These are phyloP conservation scores for Penstemon newberryi DNA, from an alignment of 257 asterid species.

Conservation along the genomic window DNA sequence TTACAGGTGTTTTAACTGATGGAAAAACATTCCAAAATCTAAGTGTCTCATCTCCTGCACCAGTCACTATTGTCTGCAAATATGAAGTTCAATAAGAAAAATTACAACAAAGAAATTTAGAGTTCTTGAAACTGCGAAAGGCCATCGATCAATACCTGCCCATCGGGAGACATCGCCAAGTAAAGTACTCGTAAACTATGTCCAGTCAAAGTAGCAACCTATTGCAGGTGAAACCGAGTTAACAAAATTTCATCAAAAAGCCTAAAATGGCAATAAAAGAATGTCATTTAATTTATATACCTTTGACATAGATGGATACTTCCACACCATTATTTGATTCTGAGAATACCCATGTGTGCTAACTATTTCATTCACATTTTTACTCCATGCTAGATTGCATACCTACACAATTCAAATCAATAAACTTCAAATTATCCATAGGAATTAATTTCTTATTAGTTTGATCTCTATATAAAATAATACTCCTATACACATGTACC, in stretches of 20 bases:
- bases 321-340: conserved; percentile 98
- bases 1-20: conserved; percentile 74
- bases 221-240: neutral
- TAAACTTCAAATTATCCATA: neutral
- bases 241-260: neutral
- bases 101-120: neutral
- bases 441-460: neutral
- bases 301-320: conserved; percentile 92
- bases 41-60: conserved; percentile 97
- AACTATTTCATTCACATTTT: conserved; percentile 88
- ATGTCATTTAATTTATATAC: conserved; percentile 29
- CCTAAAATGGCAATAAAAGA: neutral
- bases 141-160: conserved; percentile 59
- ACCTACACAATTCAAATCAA: conserved; percentile 43
- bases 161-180: conserved; percentile 96
- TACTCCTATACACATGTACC: conserved; percentile 36
- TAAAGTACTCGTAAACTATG: conserved; percentile 86
- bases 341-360: conserved; percentile 99
- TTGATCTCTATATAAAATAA: neutral
- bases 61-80: conserved; percentile 89
- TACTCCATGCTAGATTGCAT: conserved; percentile 96
- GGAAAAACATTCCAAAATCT: conserved; percentile 95
- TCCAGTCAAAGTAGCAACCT: conserved; percentile 96
- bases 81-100: neutral
- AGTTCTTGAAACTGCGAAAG: neutral